Base-by-base conservation (phyloP, 306 rosid species). In the Herpetospermum pedunculosum region DNA sequence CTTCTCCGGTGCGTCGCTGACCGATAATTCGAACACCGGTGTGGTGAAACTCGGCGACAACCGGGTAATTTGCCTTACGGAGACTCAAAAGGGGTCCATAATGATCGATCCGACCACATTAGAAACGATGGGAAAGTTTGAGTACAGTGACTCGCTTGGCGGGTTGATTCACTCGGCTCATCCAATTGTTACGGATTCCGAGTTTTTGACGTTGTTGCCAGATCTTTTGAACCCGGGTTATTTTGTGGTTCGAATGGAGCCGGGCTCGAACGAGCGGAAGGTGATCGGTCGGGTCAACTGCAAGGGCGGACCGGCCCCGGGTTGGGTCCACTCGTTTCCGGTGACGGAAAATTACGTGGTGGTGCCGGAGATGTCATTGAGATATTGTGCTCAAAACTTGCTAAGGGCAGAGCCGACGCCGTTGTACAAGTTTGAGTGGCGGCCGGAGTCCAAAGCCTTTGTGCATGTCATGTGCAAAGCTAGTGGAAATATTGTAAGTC, bases 241-340 rank as follows among this genome's bases (percentile, higher is more conserved):
- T 79, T 41, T 85, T 58, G 99, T 75, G 41, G 97, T 84, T 41
- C 79, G 90, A 75, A 94, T 94, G 97, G 87, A 82, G 58, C 87
- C 88, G 0, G 91, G 95, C 2, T 79, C 86, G 12, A 94, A 91
- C n/a, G 89, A 91, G 76, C 79, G 99, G 73, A 83, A 77, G 72
- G 90, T 91, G 38, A 88, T 91, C 4, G 95, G 97, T 0, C 80
- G 97, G 75, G 97, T 91, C 1, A 76, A 78, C 34, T 94, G 98
- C 38, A 83, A 85, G 8, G 81, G 83, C 0, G 89, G 97, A 0
- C 94, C 99, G 0, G 75, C 99, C 0, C 89, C 97, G 0, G 96
- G 97, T 25, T 94, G 99, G 99, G 99, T 91, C 12, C 99, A 94
- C 55, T 91, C 97, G 2, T 94, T 94, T 41, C 97, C 97, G 2